phyloP scores from a whole-genome alignment of 148 eudicot genomes.

The Silene latifolia region DNA sequence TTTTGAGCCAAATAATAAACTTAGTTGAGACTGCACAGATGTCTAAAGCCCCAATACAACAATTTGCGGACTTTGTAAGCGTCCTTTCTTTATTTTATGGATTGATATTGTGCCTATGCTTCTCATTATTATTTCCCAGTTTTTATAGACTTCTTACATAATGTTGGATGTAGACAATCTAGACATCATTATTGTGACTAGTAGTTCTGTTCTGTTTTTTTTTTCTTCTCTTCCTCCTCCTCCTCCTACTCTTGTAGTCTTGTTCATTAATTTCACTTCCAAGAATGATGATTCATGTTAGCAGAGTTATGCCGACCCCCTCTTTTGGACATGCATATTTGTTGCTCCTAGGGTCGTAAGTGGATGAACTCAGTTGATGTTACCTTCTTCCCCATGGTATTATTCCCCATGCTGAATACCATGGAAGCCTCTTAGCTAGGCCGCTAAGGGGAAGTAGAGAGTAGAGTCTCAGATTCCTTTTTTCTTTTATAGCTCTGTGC shows the following conservation, averaged over 20 bases:
- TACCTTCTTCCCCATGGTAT: too few relatives aligned
- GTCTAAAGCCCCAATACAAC: slow-evolving; percentile 98
- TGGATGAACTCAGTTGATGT: too few relatives aligned
- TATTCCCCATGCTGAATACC: too few relatives aligned
- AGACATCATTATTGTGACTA: neutral
- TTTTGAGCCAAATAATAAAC: slow-evolving; percentile 92
- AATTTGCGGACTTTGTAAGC: slow-evolving; percentile 89
- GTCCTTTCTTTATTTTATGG: neutral
- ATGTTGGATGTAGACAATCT: neutral
- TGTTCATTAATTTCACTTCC: too few relatives aligned
- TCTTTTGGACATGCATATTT: neutral
- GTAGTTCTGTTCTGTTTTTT: too few relatives aligned
- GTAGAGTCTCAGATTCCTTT: neutral
- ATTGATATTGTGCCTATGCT: neutral
- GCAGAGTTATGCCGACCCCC: too few relatives aligned
- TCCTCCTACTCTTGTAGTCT: too few relatives aligned
- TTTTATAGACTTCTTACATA: neutral
- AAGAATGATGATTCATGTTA: too few relatives aligned
- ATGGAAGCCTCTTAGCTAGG: too few relatives aligned
- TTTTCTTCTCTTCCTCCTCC: too few relatives aligned
- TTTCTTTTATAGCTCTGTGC: neutral
- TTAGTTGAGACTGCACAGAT: slow-evolving; percentile 96
- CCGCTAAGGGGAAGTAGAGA: too few relatives aligned
- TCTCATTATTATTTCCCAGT: neutral
- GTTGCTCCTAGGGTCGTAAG: too few relatives aligned